Evolutionary conservation across 139 green algal genomes (phyloP), one percentile per base, ranked within the genome.

Genomic region (Trebouxia sp.): DNA sequence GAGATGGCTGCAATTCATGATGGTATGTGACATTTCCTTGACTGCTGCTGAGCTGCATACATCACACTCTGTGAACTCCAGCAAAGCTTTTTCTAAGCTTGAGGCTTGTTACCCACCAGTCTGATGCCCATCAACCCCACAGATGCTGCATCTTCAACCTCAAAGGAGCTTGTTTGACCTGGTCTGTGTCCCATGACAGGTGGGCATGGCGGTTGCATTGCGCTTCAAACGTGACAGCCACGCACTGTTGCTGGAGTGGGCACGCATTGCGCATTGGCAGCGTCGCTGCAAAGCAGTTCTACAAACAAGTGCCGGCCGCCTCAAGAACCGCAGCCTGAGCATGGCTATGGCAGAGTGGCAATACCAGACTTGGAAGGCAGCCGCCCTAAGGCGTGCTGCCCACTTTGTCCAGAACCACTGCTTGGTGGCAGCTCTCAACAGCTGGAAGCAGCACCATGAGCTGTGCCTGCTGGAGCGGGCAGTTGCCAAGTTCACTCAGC

Each of bases 251-350:
- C 43, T 85, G 65, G 38, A 80, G 17, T 87, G 62, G 65, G 74
- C 28, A n/a, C 69, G 56, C 26, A 80, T 83, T 58, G 74, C 81
- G n/a, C 38, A 75, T 3, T 75, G 81, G 74, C 83, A 84, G 83
- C 42, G 70, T 15, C 35, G 47, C 32, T 65, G 53, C 15, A 78
- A 83, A 47, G 50, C 28, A 17, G 28, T 74, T 26, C 83, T 87
- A 53, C 75, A 77, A 41, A 32, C 53, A 41, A 41, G 39, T 4
- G 69, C 38, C 6, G 69, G 69, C 10, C 69, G 69, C 41, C 41
- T 77, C 26, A 51, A 77, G 69, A 56, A 77, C 41, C 38, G 69
- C 41, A 56, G 69, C 42, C 41, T 77, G 0, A 53, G 69, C 39
- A 39, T 53, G 1, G 69, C 74, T 47, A 65, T 65, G 28, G n/a